These are phyloP conservation scores for Setaria viridis DNA, from an alignment of 202 grass and related monocot species.

Conservation along the genomic window DNA sequence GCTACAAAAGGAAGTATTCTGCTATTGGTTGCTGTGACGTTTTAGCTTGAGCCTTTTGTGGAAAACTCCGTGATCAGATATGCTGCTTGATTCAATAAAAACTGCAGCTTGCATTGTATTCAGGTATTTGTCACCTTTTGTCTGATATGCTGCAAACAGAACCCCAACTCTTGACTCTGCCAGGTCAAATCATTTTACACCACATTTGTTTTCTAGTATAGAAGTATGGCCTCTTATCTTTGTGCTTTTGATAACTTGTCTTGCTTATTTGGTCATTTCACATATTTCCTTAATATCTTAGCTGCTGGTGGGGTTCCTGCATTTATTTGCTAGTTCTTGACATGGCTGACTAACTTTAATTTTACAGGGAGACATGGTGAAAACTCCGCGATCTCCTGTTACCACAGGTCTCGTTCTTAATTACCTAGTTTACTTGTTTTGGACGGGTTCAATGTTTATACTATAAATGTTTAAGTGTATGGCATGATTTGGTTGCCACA, in stretches of 20 bases:
- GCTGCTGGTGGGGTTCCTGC: slow-evolving; percentile 12
- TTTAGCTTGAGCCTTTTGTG: not conserved
- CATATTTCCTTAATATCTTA: slow-evolving; percentile 19
- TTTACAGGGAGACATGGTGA: slow-evolving; percentile 72
- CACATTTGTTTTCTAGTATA: not conserved
- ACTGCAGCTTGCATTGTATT: not conserved
- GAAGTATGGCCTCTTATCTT: not conserved
- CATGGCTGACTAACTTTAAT: slow-evolving; percentile 24
- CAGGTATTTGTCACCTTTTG: not conserved
- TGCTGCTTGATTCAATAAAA: slow-evolving; percentile 20
- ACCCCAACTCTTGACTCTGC: not conserved
- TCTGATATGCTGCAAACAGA: not conserved
- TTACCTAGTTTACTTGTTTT: slow-evolving; percentile 41
- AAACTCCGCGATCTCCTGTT: slow-evolving; percentile 64
- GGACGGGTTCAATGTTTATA: slow-evolving; percentile 15
- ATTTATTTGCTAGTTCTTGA: slow-evolving; percentile 28
- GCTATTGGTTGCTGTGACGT: not conserved
- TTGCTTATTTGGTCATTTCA: slow-evolving; percentile 20
- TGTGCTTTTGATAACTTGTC: slow-evolving; percentile 33
- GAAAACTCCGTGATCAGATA: not conserved
- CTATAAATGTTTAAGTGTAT: slow-evolving; percentile 26
- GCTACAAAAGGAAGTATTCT: not conserved
- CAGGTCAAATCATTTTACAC: slow-evolving; percentile 1
- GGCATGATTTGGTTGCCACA: slow-evolving; percentile 8
- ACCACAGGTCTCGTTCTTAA: slow-evolving; percentile 60